These are phyloP conservation scores for Sarcomyxa edulis DNA, from an alignment of 768 basidiomycete species.

Conservation along the genomic window DNA sequence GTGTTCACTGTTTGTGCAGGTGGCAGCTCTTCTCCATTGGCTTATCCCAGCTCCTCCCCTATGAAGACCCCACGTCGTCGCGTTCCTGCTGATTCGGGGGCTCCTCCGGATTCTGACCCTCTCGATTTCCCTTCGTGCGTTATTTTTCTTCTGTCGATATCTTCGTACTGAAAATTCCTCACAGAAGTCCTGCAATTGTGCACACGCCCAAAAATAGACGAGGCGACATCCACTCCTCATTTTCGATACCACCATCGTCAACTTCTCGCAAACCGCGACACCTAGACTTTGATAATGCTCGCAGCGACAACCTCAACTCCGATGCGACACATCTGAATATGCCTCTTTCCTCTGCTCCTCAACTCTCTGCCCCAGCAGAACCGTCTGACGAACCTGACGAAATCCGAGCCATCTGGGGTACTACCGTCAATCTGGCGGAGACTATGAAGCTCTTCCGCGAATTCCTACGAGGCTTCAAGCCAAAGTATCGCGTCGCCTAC, in stretches of 20 bases:
- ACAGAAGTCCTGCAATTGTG: conserved; percentile 45
- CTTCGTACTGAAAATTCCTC: background rate
- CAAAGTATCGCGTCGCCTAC: conserved; percentile 74
- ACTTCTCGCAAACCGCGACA: conserved; percentile 35
- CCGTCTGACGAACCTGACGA: conserved; percentile 76
- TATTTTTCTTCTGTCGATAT: background rate
- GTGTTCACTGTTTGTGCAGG: conserved; percentile 23
- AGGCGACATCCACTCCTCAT: conserved; percentile 88
- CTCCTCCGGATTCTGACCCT: conserved; percentile 54
- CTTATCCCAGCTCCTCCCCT: conserved; percentile 62
- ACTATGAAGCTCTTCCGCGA: conserved; percentile 88
- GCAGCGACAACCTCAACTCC: conserved; percentile 45
- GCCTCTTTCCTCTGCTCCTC: conserved; percentile 49
- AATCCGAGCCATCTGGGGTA: conserved; percentile 95
- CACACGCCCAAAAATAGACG: conserved; percentile 71
- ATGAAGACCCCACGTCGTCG: conserved; percentile 39
- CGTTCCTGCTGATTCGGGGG: conserved; percentile 26
- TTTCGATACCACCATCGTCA: conserved; percentile 48
- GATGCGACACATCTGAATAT: conserved; percentile 55
- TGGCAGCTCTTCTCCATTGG: conserved; percentile 58
- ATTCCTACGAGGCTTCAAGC: conserved; percentile 90
- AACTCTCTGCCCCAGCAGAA: conserved; percentile 54
- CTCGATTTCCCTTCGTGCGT: conserved; percentile 68
- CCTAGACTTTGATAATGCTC: conserved; percentile 17
- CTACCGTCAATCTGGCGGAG: conserved; percentile 87